phyloP scores from a whole-genome alignment of 1,139 yeast genomes.

The Nakaseomyces nivariensis region DNA sequence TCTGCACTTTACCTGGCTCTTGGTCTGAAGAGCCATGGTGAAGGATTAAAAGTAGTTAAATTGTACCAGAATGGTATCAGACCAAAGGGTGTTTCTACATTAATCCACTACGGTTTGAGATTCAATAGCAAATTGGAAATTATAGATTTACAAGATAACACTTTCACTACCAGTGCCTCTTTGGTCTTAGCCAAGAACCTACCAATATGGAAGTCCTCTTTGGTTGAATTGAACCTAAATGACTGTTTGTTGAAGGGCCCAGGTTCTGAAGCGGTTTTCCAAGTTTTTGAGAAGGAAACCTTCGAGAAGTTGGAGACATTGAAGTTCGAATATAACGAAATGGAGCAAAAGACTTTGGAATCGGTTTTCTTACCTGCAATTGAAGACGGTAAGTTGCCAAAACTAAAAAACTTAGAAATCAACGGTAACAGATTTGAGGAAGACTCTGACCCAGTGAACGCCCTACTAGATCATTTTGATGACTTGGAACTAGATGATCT shows the following conservation, averaged over 20 bases:
- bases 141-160: conserved; percentile 89
- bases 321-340: conserved; percentile 83
- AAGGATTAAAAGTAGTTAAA: conserved; percentile 60
- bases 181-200: conserved; percentile 55
- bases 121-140: conserved; percentile 50
- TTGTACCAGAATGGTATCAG: conserved; percentile 94
- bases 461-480: conserved; percentile 47
- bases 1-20: conserved; percentile 68
- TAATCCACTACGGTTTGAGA: conserved; percentile 64
- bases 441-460: conserved; percentile 51
- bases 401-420: conserved; percentile 59
- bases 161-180: conserved; percentile 82
- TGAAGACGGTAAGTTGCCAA: conserved; percentile 46
- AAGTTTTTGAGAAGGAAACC: conserved; percentile 37
- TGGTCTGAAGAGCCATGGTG: conserved; percentile 62
- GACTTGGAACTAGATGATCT: conserved; percentile 87
- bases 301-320: conserved; percentile 43
- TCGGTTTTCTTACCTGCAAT: conserved; percentile 41
- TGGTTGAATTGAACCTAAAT: conserved; percentile 73
- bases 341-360: conserved; percentile 54
- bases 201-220: conserved; percentile 41
- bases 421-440: conserved; percentile 89
- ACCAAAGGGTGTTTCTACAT: conserved; percentile 76
- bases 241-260: conserved; percentile 77
- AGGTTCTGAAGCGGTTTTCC: conserved; percentile 53